These are phyloP conservation scores for Wickerhamiella occidentalis DNA, from an alignment of 805 yeast genomes.

Conservation along the genomic window DNA sequence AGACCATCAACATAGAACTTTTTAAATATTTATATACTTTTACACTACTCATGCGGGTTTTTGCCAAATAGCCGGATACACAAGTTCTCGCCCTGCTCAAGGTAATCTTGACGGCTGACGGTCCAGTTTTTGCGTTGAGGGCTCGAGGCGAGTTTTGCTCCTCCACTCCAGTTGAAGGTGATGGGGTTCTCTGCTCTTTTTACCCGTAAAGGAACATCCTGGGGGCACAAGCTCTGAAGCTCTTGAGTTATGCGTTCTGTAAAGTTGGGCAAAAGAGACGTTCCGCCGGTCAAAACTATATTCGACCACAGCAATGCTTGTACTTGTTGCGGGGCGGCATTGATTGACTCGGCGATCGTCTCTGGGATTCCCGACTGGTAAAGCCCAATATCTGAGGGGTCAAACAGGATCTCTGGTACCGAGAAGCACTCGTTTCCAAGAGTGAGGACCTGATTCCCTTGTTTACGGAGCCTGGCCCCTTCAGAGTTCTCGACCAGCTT, in stretches of 20 bases:
- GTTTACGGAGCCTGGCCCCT: constrained; percentile 15
- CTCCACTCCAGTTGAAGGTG: constrained; percentile 49
- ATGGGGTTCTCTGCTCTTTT: constrained; percentile 29
- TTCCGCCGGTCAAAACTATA: constrained; percentile 74
- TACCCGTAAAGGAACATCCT: constrained; percentile 24
- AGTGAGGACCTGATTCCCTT: constrained; percentile 47
- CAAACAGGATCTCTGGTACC: constrained; percentile 75
- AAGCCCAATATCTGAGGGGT: constrained; percentile 70
- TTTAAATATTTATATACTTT: background rate
- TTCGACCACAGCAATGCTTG: constrained; percentile 66
- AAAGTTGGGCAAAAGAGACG: constrained; percentile 57
- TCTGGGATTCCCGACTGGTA: constrained; percentile 69
- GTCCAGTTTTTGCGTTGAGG: constrained; percentile 37
- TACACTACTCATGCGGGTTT: too few relatives aligned
- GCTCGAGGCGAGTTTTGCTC: constrained; percentile 33
- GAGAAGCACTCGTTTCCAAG: constrained; percentile 78
- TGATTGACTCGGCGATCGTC: constrained; percentile 54
- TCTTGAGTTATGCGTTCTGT: constrained; percentile 39
- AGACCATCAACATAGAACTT: too few relatives aligned
- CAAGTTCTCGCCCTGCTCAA: constrained; percentile 66
- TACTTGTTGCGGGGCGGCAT: constrained; percentile 57
- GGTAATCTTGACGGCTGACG: constrained; percentile 67
- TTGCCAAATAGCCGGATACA: constrained; percentile 39
- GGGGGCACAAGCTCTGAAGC: constrained; percentile 28
- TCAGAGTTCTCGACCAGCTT: constrained; percentile 34